Evolutionary conservation across 225 moss, liverwort and hornwort genomes (phyloP).

Genomic region (Physcomitrium patens): DNA sequence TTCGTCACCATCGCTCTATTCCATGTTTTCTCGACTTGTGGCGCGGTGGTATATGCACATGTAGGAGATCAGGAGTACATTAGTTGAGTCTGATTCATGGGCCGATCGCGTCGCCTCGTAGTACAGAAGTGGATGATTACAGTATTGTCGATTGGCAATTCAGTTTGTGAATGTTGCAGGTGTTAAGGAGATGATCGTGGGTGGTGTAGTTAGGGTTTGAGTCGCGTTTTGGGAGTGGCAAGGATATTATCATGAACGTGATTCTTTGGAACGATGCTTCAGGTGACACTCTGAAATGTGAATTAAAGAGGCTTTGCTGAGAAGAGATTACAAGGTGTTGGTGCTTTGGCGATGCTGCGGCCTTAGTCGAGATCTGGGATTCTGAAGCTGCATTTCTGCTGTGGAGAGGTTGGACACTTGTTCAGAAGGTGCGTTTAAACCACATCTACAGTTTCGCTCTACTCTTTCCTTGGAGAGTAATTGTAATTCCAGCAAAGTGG

Average conservation of each 20-base stretch:
- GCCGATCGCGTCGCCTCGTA: too few relatives aligned
- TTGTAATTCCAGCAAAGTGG: neutral
- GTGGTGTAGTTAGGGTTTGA: conserved; percentile 13
- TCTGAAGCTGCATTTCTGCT: neutral
- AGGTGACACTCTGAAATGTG: conserved; percentile 5
- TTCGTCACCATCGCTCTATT: too few relatives aligned
- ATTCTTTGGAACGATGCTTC: neutral
- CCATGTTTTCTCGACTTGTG: too few relatives aligned
- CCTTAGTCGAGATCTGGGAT: conserved; percentile 19
- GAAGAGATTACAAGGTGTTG: neutral
- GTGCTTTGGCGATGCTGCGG: conserved; percentile 7
- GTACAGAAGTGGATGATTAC: too few relatives aligned
- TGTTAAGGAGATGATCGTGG: neutral
- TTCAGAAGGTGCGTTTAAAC: neutral
- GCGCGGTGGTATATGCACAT: too few relatives aligned
- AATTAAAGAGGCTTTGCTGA: neutral
- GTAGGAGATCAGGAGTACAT: too few relatives aligned
- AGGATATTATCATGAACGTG: neutral
- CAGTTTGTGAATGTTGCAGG: too few relatives aligned
- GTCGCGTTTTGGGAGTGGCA: neutral
- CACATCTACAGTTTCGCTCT: neutral
- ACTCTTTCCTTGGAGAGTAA: neutral
- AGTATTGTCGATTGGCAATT: too few relatives aligned
- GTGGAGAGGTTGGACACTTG: neutral
- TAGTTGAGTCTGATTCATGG: too few relatives aligned